Conservation (phyloP, 2,329 filamentous ascomycete species). For the Pseudohalonectria lignicola region DNA sequence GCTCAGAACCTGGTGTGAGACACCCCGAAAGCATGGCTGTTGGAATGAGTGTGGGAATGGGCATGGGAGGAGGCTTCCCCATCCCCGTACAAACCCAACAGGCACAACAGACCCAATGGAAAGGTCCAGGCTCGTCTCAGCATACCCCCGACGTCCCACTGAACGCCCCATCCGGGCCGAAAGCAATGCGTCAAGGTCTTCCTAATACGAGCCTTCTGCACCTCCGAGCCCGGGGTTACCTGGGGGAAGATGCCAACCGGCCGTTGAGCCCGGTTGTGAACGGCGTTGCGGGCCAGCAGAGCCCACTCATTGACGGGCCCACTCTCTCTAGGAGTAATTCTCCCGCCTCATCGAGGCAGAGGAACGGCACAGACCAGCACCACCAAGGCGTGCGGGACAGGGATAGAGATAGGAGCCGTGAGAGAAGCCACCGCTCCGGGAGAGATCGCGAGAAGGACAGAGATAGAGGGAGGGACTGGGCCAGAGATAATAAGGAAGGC, state of each 20-base stretch:
- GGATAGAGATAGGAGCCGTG: slow-evolving; percentile 23
- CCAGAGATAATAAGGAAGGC: too few relatives aligned
- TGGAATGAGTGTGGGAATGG: too few relatives aligned
- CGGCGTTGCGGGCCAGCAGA: slow-evolving; percentile 4
- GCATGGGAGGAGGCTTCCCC: too few relatives aligned
- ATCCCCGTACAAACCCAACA: too few relatives aligned
- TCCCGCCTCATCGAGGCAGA: slow-evolving; percentile 14
- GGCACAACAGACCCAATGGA: too few relatives aligned
- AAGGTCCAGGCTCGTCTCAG: too few relatives aligned
- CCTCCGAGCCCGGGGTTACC: slow-evolving; percentile 36
- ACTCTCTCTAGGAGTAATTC: slow-evolving; percentile 43
- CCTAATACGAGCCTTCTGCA: slow-evolving; percentile 71
- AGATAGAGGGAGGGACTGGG: slow-evolving; percentile 17
- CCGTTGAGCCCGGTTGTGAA: slow-evolving; percentile 10
- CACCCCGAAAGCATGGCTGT: too few relatives aligned
- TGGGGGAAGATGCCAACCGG: too few relatives aligned
- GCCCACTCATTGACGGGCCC: too few relatives aligned
- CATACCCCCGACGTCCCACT: slow-evolving; percentile 42
- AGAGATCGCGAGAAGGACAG: slow-evolving; percentile 4
- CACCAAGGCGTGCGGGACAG: background rate
- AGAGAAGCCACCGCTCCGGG: slow-evolving; percentile 14
- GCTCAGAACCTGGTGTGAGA: too few relatives aligned
- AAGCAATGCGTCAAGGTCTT: slow-evolving; percentile 84
- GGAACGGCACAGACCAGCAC: slow-evolving; percentile 3
- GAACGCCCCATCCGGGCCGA: slow-evolving; percentile 82